Evolutionary conservation across 495 filamentous ascomycete genomes (phyloP), one percentile per base, ranked within the genome.

Genomic region (Bombardia bombarda): DNA sequence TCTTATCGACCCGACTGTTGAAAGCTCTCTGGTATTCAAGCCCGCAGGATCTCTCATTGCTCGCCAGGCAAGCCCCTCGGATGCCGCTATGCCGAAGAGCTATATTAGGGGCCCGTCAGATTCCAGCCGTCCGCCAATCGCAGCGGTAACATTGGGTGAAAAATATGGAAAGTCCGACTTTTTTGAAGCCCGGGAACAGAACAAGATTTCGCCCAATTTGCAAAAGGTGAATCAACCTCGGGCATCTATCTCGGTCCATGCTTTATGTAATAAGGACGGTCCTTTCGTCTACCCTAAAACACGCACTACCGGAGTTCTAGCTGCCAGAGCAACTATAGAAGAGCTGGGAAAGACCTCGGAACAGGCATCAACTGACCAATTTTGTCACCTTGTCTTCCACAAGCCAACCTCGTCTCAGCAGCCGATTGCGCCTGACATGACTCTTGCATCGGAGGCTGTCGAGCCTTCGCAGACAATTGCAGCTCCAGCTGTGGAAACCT

Each of bases 21-120:
- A n/a, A 23, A 24, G 6, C 12, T 28, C 25, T 28, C 7, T 7
- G 25, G 12, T 12, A 6, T 33, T 33, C 32, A 14, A 33, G 7
- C 6, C 6, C 6, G 32, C 32, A 33, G 32, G n/a, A 23, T n/a
- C n/a, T 2, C 34, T 8, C 20, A 12, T 18, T 16, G 20, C 40
- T 23, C 42, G 65, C 24, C 55, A 62, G 14, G 56, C 64, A 21
- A 67, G 67, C 43, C 67, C 65, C 16, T 68, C 67, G 10, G 68
- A 72, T 52, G 67, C 67, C 38, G 66, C 60, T 10, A 62, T 70
- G 57, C 56, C 64, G 14, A 65, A 67, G 52, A 52, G 47, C 21
- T 45, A 32, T 17, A 42, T 39, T n/a, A n/a, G 44, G 9, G 9
- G 18, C 7, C 26, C 42, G 36, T 25, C 26, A 0, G 40, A 25